Percentiles rank a stretch among this genome's conserved stretches.
Evolutionary conservation across 176 grass and related monocot genomes (phyloP).

Genomic region (Aegilops sharonensis): DNA sequence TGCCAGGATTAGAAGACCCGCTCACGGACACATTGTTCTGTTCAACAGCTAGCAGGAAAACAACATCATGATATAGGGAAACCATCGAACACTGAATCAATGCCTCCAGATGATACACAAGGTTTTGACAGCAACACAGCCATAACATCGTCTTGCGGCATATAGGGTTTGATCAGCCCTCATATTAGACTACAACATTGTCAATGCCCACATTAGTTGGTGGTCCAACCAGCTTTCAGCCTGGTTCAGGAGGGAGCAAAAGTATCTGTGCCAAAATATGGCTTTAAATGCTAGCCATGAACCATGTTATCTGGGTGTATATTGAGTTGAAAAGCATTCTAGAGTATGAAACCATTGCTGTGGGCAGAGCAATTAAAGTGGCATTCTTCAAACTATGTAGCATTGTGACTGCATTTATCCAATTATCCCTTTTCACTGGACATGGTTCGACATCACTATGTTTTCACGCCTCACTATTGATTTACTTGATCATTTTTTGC

Average conservation of each 20-base stretch:
- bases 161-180: not conserved
- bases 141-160: not conserved
- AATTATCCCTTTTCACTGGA: not conserved
- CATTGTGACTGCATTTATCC: not conserved
- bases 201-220: not conserved
- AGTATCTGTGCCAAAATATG: not conserved
- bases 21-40: not conserved
- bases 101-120: not conserved
- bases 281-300: not conserved
- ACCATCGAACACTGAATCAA: not conserved
- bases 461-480: not conserved
- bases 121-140: not conserved
- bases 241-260: not conserved
- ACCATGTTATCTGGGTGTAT: not conserved
- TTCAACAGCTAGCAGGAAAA: constrained; percentile 4
- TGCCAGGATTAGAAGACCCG: not conserved
- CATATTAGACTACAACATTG: not conserved
- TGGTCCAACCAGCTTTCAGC: not conserved
- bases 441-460: not conserved
- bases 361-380: not conserved
- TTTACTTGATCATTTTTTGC: not conserved
- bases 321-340: not conserved
- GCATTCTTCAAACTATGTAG: not conserved
- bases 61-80: not conserved
- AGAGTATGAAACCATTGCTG: not conserved